Conservation (phyloP, 1,284 basidiomycete genomes). For the Golubevia sp. region DNA sequence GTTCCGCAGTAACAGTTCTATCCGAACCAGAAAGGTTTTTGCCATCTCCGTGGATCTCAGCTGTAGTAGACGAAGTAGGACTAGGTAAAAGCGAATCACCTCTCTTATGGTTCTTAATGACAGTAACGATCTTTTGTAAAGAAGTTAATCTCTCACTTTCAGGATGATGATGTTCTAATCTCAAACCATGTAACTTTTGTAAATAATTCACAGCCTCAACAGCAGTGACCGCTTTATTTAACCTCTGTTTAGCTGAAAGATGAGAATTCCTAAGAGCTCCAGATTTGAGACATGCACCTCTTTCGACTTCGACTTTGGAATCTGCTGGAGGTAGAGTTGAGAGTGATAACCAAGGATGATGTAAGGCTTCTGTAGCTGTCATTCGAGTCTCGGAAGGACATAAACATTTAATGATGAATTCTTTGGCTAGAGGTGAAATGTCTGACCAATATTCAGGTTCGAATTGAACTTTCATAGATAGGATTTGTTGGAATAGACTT, state of each 20-base stretch:
- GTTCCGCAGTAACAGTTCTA: conserved; percentile 7
- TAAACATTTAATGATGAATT: conserved; percentile 54
- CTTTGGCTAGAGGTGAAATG: conserved; percentile 46
- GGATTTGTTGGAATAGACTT: conserved; percentile 48
- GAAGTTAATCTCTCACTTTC: conserved; percentile 32
- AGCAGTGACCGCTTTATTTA: conserved; percentile 47
- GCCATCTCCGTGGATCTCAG: not conserved
- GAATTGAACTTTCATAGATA: conserved; percentile 50
- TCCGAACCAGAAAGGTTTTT: conserved; percentile 4
- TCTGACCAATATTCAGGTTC: conserved; percentile 53
- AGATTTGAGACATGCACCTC: conserved; percentile 46
- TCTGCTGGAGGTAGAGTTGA: conserved; percentile 24
- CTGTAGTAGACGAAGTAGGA: conserved; percentile 4
- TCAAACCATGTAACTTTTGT: conserved; percentile 37
- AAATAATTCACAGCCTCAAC: conserved; percentile 48
- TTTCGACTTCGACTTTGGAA: conserved; percentile 19
- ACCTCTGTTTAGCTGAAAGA: conserved; percentile 33
- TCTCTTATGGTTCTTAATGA: conserved; percentile 21
- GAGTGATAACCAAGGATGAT: conserved; percentile 49
- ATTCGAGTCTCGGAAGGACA: conserved; percentile 45
- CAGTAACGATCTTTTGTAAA: conserved; percentile 26
- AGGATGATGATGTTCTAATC: conserved; percentile 31
- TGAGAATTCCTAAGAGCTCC: conserved; percentile 23
- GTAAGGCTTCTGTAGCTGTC: conserved; percentile 45
- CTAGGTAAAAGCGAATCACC: conserved; percentile 20